Conservation (phyloP, 192 early-diverging fungal species). For the Chytriomyces sp. region DNA sequence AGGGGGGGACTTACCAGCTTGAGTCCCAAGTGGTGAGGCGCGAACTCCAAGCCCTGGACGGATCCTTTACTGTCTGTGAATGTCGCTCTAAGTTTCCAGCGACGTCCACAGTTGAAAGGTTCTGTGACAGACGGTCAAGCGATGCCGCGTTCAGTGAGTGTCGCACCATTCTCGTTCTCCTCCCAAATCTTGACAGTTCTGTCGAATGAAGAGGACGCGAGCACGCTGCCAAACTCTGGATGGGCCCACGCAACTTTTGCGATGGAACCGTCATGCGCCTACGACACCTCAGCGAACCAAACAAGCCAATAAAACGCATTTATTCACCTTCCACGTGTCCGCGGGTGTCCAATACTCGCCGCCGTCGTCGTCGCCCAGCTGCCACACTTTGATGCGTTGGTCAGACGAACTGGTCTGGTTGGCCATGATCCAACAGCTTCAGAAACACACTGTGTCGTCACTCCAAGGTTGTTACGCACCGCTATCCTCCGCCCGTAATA, state of each 20-base stretch:
- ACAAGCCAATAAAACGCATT: background rate
- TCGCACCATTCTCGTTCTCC: conserved; percentile 70
- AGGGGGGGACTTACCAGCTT: conserved; percentile 58
- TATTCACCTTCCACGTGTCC: conserved; percentile 75
- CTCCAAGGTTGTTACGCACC: conserved; percentile 10
- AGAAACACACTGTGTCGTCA: no score
- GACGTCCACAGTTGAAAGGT: conserved; percentile 39
- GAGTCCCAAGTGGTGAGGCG: conserved; percentile 79
- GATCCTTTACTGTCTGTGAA: conserved; percentile 70
- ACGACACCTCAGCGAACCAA: background rate
- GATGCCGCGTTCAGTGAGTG: background rate
- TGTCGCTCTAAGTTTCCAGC: conserved; percentile 68
- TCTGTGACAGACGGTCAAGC: background rate
- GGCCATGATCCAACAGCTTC: background rate
- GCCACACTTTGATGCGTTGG: conserved; percentile 93
- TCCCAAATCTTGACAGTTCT: conserved; percentile 90
- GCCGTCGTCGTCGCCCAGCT: conserved; percentile 63
- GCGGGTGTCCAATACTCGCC: conserved; percentile 73
- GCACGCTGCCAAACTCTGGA: conserved; percentile 92
- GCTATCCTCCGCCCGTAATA: conserved; percentile 90
- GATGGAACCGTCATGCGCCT: conserved; percentile 84
- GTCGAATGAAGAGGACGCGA: conserved; percentile 92
- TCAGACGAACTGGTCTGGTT: conserved; percentile 84
- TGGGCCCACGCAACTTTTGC: conserved; percentile 91
- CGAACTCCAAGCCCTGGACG: conserved; percentile 89